phyloP scores from a whole-genome alignment of 805 yeast species.

The Ogataea kodamae region DNA sequence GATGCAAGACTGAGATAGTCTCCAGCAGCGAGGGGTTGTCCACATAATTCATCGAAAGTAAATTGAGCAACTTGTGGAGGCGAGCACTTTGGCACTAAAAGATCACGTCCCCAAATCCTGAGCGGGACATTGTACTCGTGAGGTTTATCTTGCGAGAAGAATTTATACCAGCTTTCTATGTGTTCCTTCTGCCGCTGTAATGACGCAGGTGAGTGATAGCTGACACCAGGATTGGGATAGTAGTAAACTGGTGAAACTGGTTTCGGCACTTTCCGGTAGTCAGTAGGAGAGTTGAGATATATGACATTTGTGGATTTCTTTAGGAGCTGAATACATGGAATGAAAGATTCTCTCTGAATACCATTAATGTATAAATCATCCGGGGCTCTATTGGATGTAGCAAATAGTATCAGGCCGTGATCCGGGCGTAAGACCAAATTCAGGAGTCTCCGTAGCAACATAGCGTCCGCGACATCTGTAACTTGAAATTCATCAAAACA shows the following conservation, averaged over 20 bases:
- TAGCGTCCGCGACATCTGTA: conserved; percentile 97
- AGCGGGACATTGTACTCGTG: conserved; percentile 36
- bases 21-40: conserved; percentile 85
- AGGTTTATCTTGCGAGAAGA: conserved; percentile 63
- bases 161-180: conserved; percentile 71
- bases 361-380: conserved; percentile 92
- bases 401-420: conserved; percentile 83
- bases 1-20: conserved; percentile 85
- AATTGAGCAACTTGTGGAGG: conserved; percentile 86
- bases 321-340: conserved; percentile 85
- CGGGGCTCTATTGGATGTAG: conserved; percentile 94
- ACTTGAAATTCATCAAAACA: conserved; percentile 98
- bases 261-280: conserved; percentile 83
- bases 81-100: conserved; percentile 70
- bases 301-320: conserved; percentile 73
- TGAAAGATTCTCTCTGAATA: conserved; percentile 83
- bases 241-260: conserved; percentile 80
- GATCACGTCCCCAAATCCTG: conserved; percentile 84
- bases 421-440: conserved; percentile 63
- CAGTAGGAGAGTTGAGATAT: conserved; percentile 85
- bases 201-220: conserved; percentile 50
- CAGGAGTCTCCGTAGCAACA: conserved; percentile 79
- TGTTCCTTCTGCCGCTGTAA: conserved; percentile 54
- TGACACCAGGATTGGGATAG: conserved; percentile 62
- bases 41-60: conserved; percentile 83